Evolutionary conservation across 306 rosid genomes (phyloP).

Genomic region (Lathyrus sativus): DNA sequence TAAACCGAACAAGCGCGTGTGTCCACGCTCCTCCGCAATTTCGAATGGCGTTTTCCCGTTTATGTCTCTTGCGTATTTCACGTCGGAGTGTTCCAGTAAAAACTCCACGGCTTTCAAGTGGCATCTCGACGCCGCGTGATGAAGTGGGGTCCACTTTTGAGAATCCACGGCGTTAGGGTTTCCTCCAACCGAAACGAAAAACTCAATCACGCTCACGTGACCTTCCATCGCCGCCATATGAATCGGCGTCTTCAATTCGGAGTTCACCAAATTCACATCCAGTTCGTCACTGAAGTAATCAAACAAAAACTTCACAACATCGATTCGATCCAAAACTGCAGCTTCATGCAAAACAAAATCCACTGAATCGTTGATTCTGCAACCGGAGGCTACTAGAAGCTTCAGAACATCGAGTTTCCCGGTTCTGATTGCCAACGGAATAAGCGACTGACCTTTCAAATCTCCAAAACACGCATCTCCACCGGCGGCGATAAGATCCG

Average conservation of each 20-base stretch:
- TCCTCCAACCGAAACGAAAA: constrained; percentile 56
- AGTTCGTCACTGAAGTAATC: constrained; percentile 18
- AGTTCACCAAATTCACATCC: constrained; percentile 48
- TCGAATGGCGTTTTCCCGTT: constrained; percentile 66
- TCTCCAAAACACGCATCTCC: constrained; percentile 49
- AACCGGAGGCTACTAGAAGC: constrained; percentile 56
- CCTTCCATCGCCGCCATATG: constrained; percentile 67
- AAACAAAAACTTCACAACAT: constrained; percentile 53
- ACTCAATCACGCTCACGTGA: constrained; percentile 49
- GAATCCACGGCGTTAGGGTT: constrained; percentile 49
- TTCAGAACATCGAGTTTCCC: constrained; percentile 48
- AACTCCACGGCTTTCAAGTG: constrained; percentile 55
- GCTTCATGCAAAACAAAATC: constrained; percentile 59
- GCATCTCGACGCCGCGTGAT: constrained; percentile 65
- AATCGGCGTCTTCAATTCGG: constrained; percentile 56
- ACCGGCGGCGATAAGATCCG: constrained; percentile 61
- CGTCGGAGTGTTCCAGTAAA: constrained; percentile 54
- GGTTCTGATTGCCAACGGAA: constrained; percentile 47
- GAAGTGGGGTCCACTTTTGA: constrained; percentile 69
- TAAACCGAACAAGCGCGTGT: constrained; percentile 50
- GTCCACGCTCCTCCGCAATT: constrained; percentile 55
- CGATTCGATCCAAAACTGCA: constrained; percentile 56
- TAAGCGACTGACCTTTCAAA: constrained; percentile 46
- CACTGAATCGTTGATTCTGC: constrained; percentile 39
- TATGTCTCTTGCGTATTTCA: constrained; percentile 50